Conservation (phyloP, 176 grass and related monocot species). For the Miscanthus lutarioriparius region DNA sequence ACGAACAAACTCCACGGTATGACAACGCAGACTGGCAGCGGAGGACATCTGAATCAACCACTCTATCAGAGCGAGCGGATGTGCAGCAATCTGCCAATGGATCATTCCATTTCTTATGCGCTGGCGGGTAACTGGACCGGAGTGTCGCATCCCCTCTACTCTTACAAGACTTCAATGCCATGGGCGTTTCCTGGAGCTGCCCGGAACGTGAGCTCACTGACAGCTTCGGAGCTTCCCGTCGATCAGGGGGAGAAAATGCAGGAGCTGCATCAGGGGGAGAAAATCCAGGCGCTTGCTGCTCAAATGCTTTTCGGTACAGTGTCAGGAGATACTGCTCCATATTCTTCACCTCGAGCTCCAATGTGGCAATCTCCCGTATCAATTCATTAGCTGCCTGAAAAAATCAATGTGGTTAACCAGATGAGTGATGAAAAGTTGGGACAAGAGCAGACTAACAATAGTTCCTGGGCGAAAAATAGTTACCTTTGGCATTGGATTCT, state of each 20-base stretch:
- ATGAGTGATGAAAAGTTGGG: slow-evolving; percentile 11
- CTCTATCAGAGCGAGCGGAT: slow-evolving; percentile 35
- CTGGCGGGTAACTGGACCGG: slow-evolving; percentile 36
- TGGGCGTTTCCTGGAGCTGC: slow-evolving; percentile 29
- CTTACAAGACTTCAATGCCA: slow-evolving; percentile 25
- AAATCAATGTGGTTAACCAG: background rate
- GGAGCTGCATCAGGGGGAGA: background rate
- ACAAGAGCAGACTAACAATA: slow-evolving; percentile 9
- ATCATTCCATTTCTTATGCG: slow-evolving; percentile 38
- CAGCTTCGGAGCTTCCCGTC: slow-evolving; percentile 24
- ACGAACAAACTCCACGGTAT: slow-evolving; percentile 59
- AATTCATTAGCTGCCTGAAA: slow-evolving; percentile 82
- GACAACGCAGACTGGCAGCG: slow-evolving; percentile 64
- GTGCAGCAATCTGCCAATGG: slow-evolving; percentile 43
- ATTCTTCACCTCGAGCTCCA: slow-evolving; percentile 93
- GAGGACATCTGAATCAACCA: slow-evolving; percentile 34
- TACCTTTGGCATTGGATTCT: slow-evolving; percentile 86
- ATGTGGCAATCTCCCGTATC: slow-evolving; percentile 84
- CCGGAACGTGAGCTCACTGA: slow-evolving; percentile 11
- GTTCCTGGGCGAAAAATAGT: background rate
- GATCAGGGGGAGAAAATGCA: slow-evolving; percentile 45
- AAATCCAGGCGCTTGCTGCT: slow-evolving; percentile 46
- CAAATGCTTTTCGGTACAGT: slow-evolving; percentile 89
- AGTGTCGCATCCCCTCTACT: slow-evolving; percentile 27
- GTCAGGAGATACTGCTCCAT: slow-evolving; percentile 95